Evolutionary conservation across 352 stramenopile species (phyloP).

Genomic region (Phytophthora cactorum): DNA sequence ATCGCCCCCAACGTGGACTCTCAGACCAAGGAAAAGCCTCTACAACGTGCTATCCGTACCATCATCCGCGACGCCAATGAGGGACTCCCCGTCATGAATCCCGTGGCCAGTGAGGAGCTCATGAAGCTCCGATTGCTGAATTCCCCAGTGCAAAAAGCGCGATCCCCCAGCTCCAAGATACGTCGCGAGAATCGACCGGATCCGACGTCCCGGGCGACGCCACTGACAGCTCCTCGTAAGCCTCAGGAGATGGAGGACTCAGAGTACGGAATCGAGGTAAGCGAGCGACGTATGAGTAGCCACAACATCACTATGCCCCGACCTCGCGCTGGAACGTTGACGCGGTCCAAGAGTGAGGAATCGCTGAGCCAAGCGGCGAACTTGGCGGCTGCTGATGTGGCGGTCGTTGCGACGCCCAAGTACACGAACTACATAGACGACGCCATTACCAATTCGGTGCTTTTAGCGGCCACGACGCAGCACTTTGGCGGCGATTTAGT

Average conservation of each 20-base stretch:
- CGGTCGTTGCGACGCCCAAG: conserved; percentile 48
- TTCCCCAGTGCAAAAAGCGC: conserved; percentile 41
- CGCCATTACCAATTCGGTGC: conserved; percentile 66
- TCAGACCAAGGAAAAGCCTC: conserved; percentile 45
- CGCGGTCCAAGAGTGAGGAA: conserved; percentile 77
- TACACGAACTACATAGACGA: conserved; percentile 79
- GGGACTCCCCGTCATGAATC: conserved; percentile 77
- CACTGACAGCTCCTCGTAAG: conserved; percentile 43
- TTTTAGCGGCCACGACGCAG: conserved; percentile 82
- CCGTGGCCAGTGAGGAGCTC: conserved; percentile 62
- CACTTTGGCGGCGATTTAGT: conserved; percentile 87
- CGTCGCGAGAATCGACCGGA: conserved; percentile 33
- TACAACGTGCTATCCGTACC: conserved; percentile 69
- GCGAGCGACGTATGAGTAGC: conserved; percentile 38
- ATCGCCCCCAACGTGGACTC: conserved; percentile 42
- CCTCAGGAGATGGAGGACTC: conserved; percentile 68
- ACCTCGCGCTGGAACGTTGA: conserved; percentile 61
- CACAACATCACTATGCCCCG: conserved; percentile 38
- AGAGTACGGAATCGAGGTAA: conserved; percentile 74
- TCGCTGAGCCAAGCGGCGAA: conserved; percentile 44
- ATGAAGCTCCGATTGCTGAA: conserved; percentile 66
- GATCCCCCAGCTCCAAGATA: conserved; percentile 28
- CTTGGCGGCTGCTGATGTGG: conserved; percentile 22
- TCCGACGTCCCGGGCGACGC: conserved; percentile 28
- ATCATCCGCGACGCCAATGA: conserved; percentile 69